Percentiles rank a stretch among this genome's conserved stretches.
These are phyloP conservation scores for Candida dajiaensis DNA, from an alignment of 805 yeast genomes.

Conservation along the genomic window DNA sequence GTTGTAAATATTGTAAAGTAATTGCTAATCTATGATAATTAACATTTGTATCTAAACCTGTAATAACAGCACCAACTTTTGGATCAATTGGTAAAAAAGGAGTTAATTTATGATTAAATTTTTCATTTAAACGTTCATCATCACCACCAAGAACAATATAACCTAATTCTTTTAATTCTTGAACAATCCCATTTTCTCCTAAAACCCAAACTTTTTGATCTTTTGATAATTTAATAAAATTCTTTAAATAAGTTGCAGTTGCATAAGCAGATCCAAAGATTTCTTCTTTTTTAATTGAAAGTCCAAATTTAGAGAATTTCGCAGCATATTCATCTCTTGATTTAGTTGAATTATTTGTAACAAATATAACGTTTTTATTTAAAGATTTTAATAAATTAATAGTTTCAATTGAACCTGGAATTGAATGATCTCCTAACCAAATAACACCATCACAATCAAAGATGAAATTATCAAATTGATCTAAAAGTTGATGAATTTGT, in stretches of 20 bases:
- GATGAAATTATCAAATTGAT: constrained; percentile 73
- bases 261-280: constrained; percentile 92
- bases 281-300: constrained; percentile 47
- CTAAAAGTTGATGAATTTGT: constrained; percentile 50
- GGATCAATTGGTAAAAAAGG: constrained; percentile 58
- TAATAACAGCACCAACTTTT: constrained; percentile 79
- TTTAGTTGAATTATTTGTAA: constrained; percentile 93
- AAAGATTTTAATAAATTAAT: constrained; percentile 45
- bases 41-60: constrained; percentile 73
- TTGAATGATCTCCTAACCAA: constrained; percentile 81
- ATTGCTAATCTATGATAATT: constrained; percentile 79
- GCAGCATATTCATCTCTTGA: constrained; percentile 69
- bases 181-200: constrained; percentile 83
- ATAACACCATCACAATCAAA: constrained; percentile 98
- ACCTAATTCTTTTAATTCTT: constrained; percentile 72
- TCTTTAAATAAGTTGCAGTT: constrained; percentile 76
- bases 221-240: constrained; percentile 68
- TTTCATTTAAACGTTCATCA: constrained; percentile 51
- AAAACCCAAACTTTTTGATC: constrained; percentile 80
- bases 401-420: constrained; percentile 78
- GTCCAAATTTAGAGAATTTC: constrained; percentile 61
- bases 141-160: constrained; percentile 78
- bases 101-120: constrained; percentile 51
- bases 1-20: constrained; percentile 76
- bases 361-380: constrained; percentile 75